Evolutionary conservation across 2,329 filamentous ascomycete genomes (phyloP).

Genomic region (Chaetomium sp.): DNA sequence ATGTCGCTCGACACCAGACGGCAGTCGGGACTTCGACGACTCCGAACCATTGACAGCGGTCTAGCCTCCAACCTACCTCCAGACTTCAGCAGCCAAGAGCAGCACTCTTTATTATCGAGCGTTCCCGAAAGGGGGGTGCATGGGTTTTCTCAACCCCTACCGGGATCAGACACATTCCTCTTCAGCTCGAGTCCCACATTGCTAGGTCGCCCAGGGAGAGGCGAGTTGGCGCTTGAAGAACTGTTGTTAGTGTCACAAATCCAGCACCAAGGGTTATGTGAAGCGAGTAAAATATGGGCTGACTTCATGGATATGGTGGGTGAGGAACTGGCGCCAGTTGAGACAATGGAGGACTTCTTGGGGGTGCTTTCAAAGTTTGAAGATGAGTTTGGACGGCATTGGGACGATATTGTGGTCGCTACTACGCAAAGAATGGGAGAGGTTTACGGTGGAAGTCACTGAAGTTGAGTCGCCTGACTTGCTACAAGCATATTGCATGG

Average conservation of each 20-base stretch:
- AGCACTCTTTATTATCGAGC: not conserved
- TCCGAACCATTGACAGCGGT: not conserved
- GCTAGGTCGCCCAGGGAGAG: not conserved
- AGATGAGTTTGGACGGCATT: conserved; percentile 8
- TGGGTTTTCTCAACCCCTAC: not conserved
- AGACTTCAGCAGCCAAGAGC: not conserved
- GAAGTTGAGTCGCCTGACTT: not conserved
- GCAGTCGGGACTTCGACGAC: not conserved
- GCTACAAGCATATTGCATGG: not conserved
- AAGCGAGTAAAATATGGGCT: conserved; percentile 20
- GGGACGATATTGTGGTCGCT: conserved; percentile 9
- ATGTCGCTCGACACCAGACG: not conserved
- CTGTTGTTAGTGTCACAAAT: conserved; percentile 8
- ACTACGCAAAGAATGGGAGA: conserved; percentile 16
- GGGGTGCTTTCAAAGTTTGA: conserved; percentile 11
- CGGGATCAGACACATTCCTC: not conserved
- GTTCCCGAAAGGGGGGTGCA: not conserved
- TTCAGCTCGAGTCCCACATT: conserved; percentile 5
- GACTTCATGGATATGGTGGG: conserved; percentile 15
- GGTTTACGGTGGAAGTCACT: not conserved
- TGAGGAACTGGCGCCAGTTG: conserved; percentile 4
- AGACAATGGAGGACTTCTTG: conserved; percentile 7
- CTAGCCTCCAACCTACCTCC: too few species aligned
- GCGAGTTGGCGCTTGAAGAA: not conserved
- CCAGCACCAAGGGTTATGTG: conserved; percentile 16